Percentiles rank a stretch among this genome's conserved stretches.
Evolutionary conservation across 2,329 filamentous ascomycete genomes (phyloP).

Genomic region (Teratosphaeria gauchensis): DNA sequence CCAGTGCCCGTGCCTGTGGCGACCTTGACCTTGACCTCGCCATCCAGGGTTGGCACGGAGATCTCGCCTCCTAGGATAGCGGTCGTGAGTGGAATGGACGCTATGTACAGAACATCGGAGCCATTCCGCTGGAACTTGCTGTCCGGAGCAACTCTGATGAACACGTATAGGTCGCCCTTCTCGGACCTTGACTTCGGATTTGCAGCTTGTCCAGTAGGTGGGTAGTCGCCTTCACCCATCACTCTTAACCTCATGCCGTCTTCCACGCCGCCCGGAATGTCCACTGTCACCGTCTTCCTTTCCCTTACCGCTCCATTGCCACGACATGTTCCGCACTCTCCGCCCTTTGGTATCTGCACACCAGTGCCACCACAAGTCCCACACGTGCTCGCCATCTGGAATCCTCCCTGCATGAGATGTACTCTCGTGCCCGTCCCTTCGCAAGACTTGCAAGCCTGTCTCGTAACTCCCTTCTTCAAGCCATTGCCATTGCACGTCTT

Average conservation of each 20-base stretch:
- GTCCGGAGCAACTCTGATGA: conserved; percentile 81
- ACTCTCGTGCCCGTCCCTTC: conserved; percentile 79
- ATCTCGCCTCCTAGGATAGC: conserved; percentile 87
- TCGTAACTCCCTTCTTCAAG: conserved; percentile 68
- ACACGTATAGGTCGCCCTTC: conserved; percentile 82
- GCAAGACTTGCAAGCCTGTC: conserved; percentile 66
- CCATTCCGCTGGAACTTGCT: conserved; percentile 80
- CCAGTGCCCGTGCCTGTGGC: conserved; percentile 85
- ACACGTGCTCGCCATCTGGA: conserved; percentile 93
- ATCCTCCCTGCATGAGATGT: conserved; percentile 82
- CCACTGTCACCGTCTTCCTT: conserved; percentile 71
- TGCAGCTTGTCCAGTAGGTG: conserved; percentile 58
- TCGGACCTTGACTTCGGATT: conserved; percentile 55
- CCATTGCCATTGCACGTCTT: conserved; percentile 75
- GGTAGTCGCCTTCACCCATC: conserved; percentile 76
- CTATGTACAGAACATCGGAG: conserved; percentile 86
- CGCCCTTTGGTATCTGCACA: conserved; percentile 63
- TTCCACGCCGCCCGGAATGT: conserved; percentile 91
- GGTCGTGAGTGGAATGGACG: conserved; percentile 82
- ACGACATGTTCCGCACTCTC: conserved; percentile 68
- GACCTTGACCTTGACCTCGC: conserved; percentile 81
- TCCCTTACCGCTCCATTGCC: conserved; percentile 81
- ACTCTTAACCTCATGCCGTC: conserved; percentile 90
- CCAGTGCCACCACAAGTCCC: conserved; percentile 71
- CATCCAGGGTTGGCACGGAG: conserved; percentile 79